These are phyloP conservation scores for Pythium coloratum DNA, from an alignment of 352 stramenopile species.

Conservation along the genomic window DNA sequence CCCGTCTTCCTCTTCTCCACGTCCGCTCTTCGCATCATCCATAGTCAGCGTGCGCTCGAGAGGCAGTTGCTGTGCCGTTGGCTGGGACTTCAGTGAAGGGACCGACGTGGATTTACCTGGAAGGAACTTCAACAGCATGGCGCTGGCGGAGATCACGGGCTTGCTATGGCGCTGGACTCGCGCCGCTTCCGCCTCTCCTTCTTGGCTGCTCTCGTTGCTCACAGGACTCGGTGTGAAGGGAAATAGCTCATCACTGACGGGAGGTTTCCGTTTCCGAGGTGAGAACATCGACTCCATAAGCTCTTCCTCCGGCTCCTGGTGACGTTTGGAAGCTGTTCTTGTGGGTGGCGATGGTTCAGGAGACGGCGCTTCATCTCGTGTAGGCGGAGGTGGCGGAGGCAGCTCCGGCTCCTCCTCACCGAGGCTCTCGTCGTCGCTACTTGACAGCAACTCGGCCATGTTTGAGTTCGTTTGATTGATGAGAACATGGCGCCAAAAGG, in stretches of 20 bases:
- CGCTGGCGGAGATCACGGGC: constrained; percentile 59
- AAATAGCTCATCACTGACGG: constrained; percentile 16
- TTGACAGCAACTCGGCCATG: constrained; percentile 70
- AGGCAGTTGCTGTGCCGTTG: not conserved
- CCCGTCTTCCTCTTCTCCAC: not conserved
- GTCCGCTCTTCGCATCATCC: not conserved
- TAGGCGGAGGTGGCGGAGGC: not conserved
- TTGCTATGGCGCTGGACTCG: constrained; percentile 25
- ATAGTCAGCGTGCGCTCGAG: constrained; percentile 17
- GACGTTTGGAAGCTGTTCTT: not conserved
- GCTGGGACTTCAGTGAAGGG: not conserved
- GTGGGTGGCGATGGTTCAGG: not conserved
- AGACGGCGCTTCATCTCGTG: not conserved
- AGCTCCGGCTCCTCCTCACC: constrained; percentile 21
- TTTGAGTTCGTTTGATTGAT: constrained; percentile 14
- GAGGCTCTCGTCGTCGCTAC: constrained; percentile 52
- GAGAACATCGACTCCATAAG: constrained; percentile 31
- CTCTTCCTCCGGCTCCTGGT: constrained; percentile 28
- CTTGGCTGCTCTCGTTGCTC: constrained; percentile 2
- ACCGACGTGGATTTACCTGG: constrained; percentile 8
- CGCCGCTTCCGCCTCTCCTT: not conserved
- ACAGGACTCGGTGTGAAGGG: constrained; percentile 20
- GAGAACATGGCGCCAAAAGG: constrained; percentile 16
- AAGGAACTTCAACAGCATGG: constrained; percentile 57
- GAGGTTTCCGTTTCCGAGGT: constrained; percentile 11